Conservation (phyloP, 805 yeast genomes). For the Brettanomyces sp. region DNA sequence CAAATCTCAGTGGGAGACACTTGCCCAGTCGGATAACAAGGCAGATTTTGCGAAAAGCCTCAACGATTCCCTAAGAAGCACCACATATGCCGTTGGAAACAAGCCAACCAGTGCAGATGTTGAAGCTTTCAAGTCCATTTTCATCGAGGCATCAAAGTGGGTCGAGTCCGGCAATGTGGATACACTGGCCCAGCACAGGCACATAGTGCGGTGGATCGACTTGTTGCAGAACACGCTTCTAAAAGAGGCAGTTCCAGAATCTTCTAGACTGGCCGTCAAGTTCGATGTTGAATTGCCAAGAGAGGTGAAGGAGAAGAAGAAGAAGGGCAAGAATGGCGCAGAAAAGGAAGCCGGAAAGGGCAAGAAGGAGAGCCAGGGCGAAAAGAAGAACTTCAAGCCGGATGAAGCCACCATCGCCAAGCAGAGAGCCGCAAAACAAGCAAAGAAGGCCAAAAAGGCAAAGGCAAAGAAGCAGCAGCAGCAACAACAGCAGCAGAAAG, state of each 20-base stretch:
- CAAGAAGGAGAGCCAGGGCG: conserved; percentile 2
- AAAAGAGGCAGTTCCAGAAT: conserved; percentile 26
- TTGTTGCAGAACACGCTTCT: conserved; percentile 57
- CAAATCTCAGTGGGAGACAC: conserved; percentile 69
- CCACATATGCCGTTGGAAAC: conserved; percentile 65
- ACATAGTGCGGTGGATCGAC: conserved; percentile 88
- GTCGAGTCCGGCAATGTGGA: conserved; percentile 19
- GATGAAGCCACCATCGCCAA: conserved; percentile 20
- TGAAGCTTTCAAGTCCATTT: conserved; percentile 53
- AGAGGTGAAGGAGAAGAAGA: conserved; percentile 30
- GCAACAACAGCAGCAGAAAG: conserved; percentile 45
- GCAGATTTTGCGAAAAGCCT: conserved; percentile 47
- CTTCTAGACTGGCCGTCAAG: conserved; percentile 48
- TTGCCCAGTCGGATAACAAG: conserved; percentile 43
- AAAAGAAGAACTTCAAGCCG: conserved; percentile 11
- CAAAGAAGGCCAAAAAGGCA: conserved; percentile 31
- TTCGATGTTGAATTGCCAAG: conserved; percentile 58
- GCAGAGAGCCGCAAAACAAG: conserved; percentile 19
- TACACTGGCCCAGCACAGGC: conserved; percentile 53
- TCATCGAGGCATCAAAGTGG: conserved; percentile 53
- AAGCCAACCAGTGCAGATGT: conserved; percentile 64
- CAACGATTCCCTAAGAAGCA: conserved; percentile 58
- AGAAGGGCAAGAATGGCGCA: conserved; percentile 13
- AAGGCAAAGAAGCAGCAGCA: conserved; percentile 47
- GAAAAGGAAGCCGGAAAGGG: conserved; percentile 6